Percentiles rank a stretch among this genome's conserved stretches.
Conservation (phyloP, 2,329 filamentous ascomycete species). For the Hypoxylon sp. region DNA sequence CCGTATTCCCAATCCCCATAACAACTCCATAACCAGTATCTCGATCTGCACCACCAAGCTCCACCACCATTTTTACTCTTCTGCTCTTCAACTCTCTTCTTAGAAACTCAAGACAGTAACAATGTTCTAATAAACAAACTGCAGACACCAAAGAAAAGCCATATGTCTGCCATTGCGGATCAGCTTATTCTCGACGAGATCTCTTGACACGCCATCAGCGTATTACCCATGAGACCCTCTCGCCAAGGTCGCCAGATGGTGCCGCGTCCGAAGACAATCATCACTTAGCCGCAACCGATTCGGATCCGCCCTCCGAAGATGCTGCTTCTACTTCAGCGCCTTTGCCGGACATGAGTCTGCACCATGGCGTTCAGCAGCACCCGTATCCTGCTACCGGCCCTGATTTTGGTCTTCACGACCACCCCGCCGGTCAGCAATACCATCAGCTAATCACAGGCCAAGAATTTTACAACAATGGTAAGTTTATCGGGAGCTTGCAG, state of each 20-base stretch:
- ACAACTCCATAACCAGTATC: too few species aligned
- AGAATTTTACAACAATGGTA: slow-evolving; percentile 43
- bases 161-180: slow-evolving; percentile 55
- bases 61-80: slow-evolving; percentile 24
- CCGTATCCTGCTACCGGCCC: slow-evolving; percentile 37
- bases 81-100: too few species aligned
- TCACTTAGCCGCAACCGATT: slow-evolving; percentile 40
- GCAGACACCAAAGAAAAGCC: slow-evolving; percentile 59
- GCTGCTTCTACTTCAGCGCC: slow-evolving; percentile 45
- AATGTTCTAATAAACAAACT: too few species aligned
- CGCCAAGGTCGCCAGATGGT: slow-evolving; percentile 43
- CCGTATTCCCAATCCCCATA: too few species aligned
- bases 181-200: slow-evolving; percentile 56
- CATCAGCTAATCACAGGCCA: slow-evolving; percentile 40
- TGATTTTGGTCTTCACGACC: slow-evolving; percentile 36
- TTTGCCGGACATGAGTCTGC: slow-evolving; percentile 46
- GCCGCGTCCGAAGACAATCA: slow-evolving; percentile 44
- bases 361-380: slow-evolving; percentile 41
- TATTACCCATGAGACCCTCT: slow-evolving; percentile 48
- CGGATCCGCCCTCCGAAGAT: slow-evolving; percentile 38
- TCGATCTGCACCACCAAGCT: slow-evolving; percentile 36
- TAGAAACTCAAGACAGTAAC: too few species aligned
- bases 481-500: slow-evolving; percentile 22
- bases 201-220: slow-evolving; percentile 56
- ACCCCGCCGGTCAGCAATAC: slow-evolving; percentile 37